phyloP scores from a whole-genome alignment of 371 early-diverging fungal genomes.

The Choanephora cucurbitarum region DNA sequence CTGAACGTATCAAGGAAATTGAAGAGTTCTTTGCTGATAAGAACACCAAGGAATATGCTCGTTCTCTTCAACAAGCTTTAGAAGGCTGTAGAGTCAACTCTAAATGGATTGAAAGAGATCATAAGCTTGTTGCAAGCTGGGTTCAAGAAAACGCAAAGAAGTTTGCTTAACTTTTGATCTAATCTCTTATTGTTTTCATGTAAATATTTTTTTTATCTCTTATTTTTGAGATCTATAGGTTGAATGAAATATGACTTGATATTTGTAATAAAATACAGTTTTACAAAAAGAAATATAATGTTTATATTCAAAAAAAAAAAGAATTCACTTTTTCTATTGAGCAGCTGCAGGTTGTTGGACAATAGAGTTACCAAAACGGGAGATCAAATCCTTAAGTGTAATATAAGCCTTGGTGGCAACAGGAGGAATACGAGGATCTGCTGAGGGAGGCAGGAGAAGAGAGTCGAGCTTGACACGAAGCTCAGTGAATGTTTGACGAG shows the following conservation, averaged over 20 bases:
- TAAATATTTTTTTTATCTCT: slow-evolving; percentile 1
- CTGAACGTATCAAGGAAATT: slow-evolving; percentile 67
- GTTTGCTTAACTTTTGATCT: slow-evolving; percentile 13
- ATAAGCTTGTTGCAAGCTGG: slow-evolving; percentile 75
- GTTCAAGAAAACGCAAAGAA: slow-evolving; percentile 30
- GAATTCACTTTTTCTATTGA: slow-evolving; percentile 12
- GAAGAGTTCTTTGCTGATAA: slow-evolving; percentile 76
- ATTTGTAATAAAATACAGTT: background rate
- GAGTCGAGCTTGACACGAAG: slow-evolving; percentile 58
- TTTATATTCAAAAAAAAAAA: background rate
- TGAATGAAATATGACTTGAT: background rate
- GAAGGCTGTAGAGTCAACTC: slow-evolving; percentile 82
- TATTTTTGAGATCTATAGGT: background rate
- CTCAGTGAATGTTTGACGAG: slow-evolving; percentile 63
- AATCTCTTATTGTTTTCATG: background rate
- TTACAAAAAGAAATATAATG: background rate
- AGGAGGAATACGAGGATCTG: slow-evolving; percentile 61
- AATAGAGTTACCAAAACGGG: slow-evolving; percentile 58
- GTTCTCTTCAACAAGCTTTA: slow-evolving; percentile 81
- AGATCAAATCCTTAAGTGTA: slow-evolving; percentile 52
- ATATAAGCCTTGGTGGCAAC: slow-evolving; percentile 58
- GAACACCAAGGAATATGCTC: slow-evolving; percentile 71
- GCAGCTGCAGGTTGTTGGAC: slow-evolving; percentile 43
- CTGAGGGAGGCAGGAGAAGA: slow-evolving; percentile 54
- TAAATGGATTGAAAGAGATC: slow-evolving; percentile 80